phyloP scores from a whole-genome alignment of 1,139 yeast genomes.

The Lizanozyma gosingica region DNA sequence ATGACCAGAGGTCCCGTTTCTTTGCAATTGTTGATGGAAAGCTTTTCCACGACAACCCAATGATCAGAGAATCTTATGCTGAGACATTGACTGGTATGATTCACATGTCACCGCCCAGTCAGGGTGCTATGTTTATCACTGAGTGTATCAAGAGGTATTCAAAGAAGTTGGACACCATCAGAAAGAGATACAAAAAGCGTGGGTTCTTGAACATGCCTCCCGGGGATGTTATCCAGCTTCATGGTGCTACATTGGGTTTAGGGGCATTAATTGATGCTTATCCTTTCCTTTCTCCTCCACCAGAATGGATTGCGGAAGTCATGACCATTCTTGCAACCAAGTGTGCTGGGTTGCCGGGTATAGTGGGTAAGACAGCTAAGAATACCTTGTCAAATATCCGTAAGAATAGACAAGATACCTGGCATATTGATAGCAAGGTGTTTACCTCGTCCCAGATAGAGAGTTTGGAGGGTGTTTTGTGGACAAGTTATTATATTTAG shows the following conservation, averaged over 20 bases:
- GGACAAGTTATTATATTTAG: conserved; percentile 86
- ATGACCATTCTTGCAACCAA: conserved; percentile 63
- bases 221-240: conserved; percentile 46
- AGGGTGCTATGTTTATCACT: conserved; percentile 30
- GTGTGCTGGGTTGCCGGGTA: conserved; percentile 60
- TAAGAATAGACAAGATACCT: conserved; percentile 89
- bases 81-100: conserved; percentile 72
- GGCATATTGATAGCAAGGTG: conserved; percentile 81
- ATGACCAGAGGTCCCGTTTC: conserved; percentile 41
- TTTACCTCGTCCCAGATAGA: conserved; percentile 78
- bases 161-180: conserved; percentile 21
- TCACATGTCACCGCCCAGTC: conserved; percentile 61
- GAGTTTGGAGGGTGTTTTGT: conserved; percentile 87
- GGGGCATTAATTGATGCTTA: conserved; percentile 88
- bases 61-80: conserved; percentile 72
- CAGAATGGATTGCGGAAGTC: conserved; percentile 76
- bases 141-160: conserved; percentile 17
- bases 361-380: conserved; percentile 81
- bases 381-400: conserved; percentile 76
- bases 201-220: conserved; percentile 24
- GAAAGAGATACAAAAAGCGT: conserved; percentile 22
- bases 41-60: conserved; percentile 58
- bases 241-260: conserved; percentile 83
- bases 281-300: conserved; percentile 89
- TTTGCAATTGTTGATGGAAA: conserved; percentile 44